Base-by-base conservation (phyloP, 1,284 basidiomycete species). In the Trametes sp. region DNA sequence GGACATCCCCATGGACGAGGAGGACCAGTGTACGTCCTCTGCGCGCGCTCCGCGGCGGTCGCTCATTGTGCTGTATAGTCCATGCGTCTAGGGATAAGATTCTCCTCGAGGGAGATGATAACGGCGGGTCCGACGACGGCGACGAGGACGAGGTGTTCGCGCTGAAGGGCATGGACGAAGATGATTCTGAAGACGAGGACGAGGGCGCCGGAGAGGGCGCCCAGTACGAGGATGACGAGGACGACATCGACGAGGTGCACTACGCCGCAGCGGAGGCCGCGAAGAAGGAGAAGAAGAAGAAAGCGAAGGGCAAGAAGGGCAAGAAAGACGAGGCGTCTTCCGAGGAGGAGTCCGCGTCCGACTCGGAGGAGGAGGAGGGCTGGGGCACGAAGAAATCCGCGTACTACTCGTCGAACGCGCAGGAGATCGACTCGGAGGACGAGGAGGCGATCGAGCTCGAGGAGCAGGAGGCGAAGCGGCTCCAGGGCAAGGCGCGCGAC, bases 391-490 rank as follows among this genome's bases (percentile, higher is more conserved):
- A 84, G 67, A 90, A 89, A 74, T 82, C 87, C 29, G 88, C 88
- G 23, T 96, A 96, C 76, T 96, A 96, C 76, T 86, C 93, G 2
- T 93, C 91, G 28, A 94, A 95, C 73, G 93, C 91, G 36, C 87
- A 84, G 23, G 81, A 92, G 58, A 77, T 93, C 35, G 92, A 93
- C 53, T 92, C 92, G 44, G 93, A 93, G 69, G 92, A 94, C 64
- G 93, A 95, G 66, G 93, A 95, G 74, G 92, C 88, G 41, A 85
- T 90, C 71, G 91, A 94, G 71, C 80, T 97, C 62, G 95, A 98
- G 73, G 92, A 95, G 74, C 88, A 92, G 72, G 96, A 98, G 77
- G 94, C 93, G 8, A 88, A 81, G 70, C 82, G 94, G 53, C 76
- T 98, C 55, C 96, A 98, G 76, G 77, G 81, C 28, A 94, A 92